Base-by-base conservation (phyloP, 306 rosid genomes). In the Acacia acuminata region DNA sequence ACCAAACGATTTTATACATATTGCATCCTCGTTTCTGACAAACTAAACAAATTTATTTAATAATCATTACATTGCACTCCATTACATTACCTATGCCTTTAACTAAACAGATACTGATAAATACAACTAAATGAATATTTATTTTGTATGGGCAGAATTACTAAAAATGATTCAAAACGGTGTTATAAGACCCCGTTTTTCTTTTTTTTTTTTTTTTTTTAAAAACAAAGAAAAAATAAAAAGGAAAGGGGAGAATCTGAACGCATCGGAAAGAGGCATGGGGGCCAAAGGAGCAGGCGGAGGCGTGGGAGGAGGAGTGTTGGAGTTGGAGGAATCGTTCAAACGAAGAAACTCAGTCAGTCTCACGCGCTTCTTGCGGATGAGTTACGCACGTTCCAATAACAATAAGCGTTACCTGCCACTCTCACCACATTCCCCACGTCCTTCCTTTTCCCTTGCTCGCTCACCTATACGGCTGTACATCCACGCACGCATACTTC, bases 331-430 rank as follows among this genome's bases (percentile, higher is more conserved):
- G 24, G 13, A 40, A 11, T n/a, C 69, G 71, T 60, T 10, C 15
- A 25, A 8, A 60, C 25, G 25, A 24, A 24, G 75, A 30, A 47
- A 34, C 22, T 66, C 1, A 51, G 10, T 50, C 13, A 43, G 4
- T 24, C 56, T 63, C 48, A 36, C 75, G 19, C 63, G 15, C 6
- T 20, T 19, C 44, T 30, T n/a, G 38, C 45, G 4, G 5, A 56
- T 8, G 47, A 56, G 74, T 70, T 36, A 7, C 2, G 1, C 81
- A 86, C 82, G 76, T 51, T 60, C 87, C 82, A 80, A 76, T 82
- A 8, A 60, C 13, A 58, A 30, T 0, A 50, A n/a, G 30, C 20
- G 8, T 15, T 19, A 4, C 13, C 5, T 7, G 73, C 76, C 48
- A 68, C 75, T 47, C 25, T 32, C 7, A 38, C 42, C 42, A 5